Evolutionary conservation across 2,329 filamentous ascomycete genomes (phyloP), one percentile per base, ranked within the genome.

Genomic region (Colletotrichum lindemuthianum): DNA sequence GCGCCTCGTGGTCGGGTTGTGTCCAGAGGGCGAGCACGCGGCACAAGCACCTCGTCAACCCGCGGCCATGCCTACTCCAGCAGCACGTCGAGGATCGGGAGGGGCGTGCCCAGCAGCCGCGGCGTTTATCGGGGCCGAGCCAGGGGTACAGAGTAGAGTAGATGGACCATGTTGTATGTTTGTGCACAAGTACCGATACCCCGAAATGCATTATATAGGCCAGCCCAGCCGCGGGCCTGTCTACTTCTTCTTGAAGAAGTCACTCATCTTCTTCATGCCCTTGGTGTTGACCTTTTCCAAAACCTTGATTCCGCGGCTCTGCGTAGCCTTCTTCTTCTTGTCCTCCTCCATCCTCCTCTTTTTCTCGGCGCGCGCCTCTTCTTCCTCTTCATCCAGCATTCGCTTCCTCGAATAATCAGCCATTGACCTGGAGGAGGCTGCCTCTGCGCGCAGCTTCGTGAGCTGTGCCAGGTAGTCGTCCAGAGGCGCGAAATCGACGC

Each of bases 181-280:
- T 60, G 52, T 48, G 52, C 54, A 58, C 40, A 33, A 51, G 58
- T 51, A 67, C 57, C 52, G 58, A 67, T 67, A 67, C 65, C 65
- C 65, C 34, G 40, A 49, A 54, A 63, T 47, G 53, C 58, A 63
- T 45, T 56, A 53, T 36, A 34, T 8, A 37, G 37, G 52, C 59
- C 60, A 32, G 41, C 60, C 54, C 60, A 32, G 41, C 60, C 54
- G 40, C 53, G 43, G 43, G 44, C 52, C 66, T 48, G 45, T 24
- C 70, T 66, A 73, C 67, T 86, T 86, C 79, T 95, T 96, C 65
- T 88, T 88, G 77, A 99, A 99, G 79, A 99, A 99, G 67, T 90
- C 87, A 74, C 92, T 97, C 86, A 99, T 86, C 82, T 98, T 99
- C 85, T 92, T 96, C 96, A 99, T 99, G 2, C 96, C 96, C 24